phyloP scores from a whole-genome alignment of 2,329 filamentous ascomycete species.

The Tolypocladium album region DNA sequence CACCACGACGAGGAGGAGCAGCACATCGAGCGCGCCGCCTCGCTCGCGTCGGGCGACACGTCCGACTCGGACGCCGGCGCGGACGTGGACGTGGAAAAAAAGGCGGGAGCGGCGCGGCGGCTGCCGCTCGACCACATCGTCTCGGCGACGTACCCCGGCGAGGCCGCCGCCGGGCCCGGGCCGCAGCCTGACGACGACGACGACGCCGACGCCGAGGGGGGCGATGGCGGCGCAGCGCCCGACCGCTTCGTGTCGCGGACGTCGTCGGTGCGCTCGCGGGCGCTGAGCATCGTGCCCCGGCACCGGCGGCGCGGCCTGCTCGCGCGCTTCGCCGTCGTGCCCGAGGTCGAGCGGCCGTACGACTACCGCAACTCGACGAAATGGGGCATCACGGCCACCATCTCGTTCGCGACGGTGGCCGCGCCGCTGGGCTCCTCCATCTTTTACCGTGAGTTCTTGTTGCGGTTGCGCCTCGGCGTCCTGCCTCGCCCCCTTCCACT shows the following conservation, averaged over 20 bases:
- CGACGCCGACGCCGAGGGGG: not conserved
- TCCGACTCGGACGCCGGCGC: not conserved
- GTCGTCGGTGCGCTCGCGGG: slow-evolving; percentile 28
- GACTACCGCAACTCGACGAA: slow-evolving; percentile 65
- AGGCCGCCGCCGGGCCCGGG: not conserved
- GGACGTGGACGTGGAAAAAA: not conserved
- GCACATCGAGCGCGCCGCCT: not conserved
- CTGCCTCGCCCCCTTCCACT: no score
- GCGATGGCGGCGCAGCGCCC: not conserved
- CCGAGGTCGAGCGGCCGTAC: slow-evolving; percentile 68
- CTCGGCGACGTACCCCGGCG: not conserved
- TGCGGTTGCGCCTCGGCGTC: no score
- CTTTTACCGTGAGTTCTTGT: slow-evolving; percentile 70
- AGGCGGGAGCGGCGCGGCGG: not conserved
- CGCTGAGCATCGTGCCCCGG: slow-evolving; percentile 29
- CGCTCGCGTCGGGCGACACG: not conserved
- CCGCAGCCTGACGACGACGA: not conserved
- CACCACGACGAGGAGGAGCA: not conserved
- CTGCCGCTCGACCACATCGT: not conserved
- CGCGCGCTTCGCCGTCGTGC: slow-evolving; percentile 57
- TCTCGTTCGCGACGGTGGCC: slow-evolving; percentile 65
- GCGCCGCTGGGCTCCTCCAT: slow-evolving; percentile 80
- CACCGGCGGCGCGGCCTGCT: slow-evolving; percentile 58
- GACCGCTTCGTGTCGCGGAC: slow-evolving; percentile 17
- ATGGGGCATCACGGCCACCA: slow-evolving; percentile 73